phyloP scores from a whole-genome alignment of 768 basidiomycete genomes.

The Boletus pseudopeckii region DNA sequence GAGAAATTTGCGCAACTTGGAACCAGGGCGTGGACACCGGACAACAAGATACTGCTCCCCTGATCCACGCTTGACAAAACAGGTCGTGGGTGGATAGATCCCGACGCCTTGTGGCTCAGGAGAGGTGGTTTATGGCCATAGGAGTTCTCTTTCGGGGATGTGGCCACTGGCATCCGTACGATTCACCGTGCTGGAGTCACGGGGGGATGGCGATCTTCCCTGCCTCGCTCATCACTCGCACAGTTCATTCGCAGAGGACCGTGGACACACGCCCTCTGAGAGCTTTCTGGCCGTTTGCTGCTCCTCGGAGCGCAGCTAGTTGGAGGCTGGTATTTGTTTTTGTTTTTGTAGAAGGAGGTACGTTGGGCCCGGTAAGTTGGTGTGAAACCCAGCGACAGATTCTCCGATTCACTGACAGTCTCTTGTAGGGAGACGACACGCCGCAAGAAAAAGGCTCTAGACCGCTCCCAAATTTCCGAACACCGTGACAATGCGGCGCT shows the following conservation, averaged over 20 bases:
- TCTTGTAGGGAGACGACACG: neutral
- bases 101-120: conserved; percentile 2
- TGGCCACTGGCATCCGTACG: conserved; percentile 3
- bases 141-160: conserved; percentile 9
- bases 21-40: neutral
- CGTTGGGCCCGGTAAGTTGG: neutral
- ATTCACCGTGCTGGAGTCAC: conserved; percentile 15
- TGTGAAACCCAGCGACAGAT: conserved; percentile 22
- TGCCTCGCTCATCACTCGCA: conserved; percentile 22
- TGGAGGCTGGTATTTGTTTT: conserved; percentile 17
- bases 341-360: conserved; percentile 12
- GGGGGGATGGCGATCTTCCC: conserved; percentile 17
- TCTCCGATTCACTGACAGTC: conserved; percentile 17
- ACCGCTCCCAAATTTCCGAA: neutral
- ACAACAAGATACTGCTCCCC: neutral
- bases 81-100: neutral
- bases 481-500: neutral
- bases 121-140: conserved; percentile 6
- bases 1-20: neutral
- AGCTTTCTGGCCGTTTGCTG: conserved; percentile 1
- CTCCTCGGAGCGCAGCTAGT: conserved; percentile 1
- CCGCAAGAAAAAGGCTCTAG: neutral
- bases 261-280: conserved; percentile 6
- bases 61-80: conserved; percentile 8
- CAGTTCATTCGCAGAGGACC: conserved; percentile 13